Evolutionary conservation across 768 basidiomycete species (phyloP).

Genomic region (Dioszegia crocea): DNA sequence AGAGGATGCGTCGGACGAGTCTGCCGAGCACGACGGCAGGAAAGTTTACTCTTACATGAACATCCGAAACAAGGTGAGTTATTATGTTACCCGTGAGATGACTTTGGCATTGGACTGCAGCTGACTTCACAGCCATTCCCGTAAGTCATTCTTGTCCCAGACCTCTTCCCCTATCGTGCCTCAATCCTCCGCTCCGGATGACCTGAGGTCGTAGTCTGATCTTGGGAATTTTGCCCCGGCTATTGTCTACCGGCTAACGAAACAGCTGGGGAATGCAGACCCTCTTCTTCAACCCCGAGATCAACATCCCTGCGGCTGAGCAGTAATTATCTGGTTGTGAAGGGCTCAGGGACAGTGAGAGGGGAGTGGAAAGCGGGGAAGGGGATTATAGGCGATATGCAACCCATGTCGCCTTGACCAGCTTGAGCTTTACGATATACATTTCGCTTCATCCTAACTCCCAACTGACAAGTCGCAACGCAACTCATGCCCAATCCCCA

Average conservation of each 20-base stretch:
- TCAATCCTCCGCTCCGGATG: not conserved
- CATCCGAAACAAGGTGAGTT: conserved; percentile 47
- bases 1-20: conserved; percentile 15
- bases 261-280: conserved; percentile 44
- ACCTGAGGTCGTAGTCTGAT: too few relatives aligned
- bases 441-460: too few relatives aligned
- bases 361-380: not conserved
- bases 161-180: not conserved
- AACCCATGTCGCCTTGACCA: not conserved
- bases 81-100: not conserved
- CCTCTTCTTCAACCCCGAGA: conserved; percentile 50
- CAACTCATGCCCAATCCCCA: conserved; percentile 43
- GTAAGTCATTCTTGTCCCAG: not conserved
- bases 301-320: conserved; percentile 45
- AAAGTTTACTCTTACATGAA: conserved; percentile 50
- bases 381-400: not conserved
- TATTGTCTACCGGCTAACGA: conserved; percentile 4
- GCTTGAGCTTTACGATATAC: too few relatives aligned
- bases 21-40: conserved; percentile 35
- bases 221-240: not conserved
- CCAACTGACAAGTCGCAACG: too few relatives aligned
- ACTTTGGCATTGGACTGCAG: not conserved
- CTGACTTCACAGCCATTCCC: conserved; percentile 4
- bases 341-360: not conserved
- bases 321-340: not conserved